Evolutionary conservation across 768 basidiomycete genomes (phyloP).

Genomic region (Amyloporia xantha): DNA sequence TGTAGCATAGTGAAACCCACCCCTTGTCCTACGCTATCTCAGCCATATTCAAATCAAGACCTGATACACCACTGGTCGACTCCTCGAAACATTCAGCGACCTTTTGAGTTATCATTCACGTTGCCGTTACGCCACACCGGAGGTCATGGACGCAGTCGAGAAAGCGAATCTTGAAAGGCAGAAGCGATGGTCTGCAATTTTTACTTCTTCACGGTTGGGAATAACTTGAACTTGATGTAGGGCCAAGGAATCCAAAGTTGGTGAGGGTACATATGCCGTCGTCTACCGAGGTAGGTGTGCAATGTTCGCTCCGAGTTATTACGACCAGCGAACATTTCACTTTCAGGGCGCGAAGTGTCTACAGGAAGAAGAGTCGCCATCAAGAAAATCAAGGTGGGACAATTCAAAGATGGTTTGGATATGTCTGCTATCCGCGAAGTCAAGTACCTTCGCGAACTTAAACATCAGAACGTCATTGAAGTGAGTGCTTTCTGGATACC

Average conservation of each 20-base stretch:
- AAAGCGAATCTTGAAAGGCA: slow-evolving; percentile 69
- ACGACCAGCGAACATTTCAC: background rate
- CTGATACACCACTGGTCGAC: no score
- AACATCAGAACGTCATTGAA: slow-evolving; percentile 93
- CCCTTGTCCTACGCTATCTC: no score
- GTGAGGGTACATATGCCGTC: slow-evolving; percentile 93
- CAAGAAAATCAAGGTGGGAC: slow-evolving; percentile 96
- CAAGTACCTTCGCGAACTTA: slow-evolving; percentile 90
- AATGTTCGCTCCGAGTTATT: background rate
- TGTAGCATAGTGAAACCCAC: no score
- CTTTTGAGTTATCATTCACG: no score
- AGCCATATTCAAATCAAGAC: no score
- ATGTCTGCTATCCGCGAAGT: slow-evolving; percentile 99
- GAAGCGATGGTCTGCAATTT: slow-evolving; percentile 48
- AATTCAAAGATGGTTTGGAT: slow-evolving; percentile 96
- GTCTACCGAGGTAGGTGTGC: slow-evolving; percentile 77
- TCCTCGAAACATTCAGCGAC: no score
- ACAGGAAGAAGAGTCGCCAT: slow-evolving; percentile 88
- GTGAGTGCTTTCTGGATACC: slow-evolving; percentile 35
- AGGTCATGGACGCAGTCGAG: slow-evolving; percentile 76
- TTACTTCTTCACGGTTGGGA: background rate
- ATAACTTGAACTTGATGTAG: slow-evolving; percentile 28
- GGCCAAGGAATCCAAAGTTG: slow-evolving; percentile 77
- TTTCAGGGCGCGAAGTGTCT: slow-evolving; percentile 60
- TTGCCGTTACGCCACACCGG: no score